These are phyloP conservation scores for Fragaria vesca DNA, from an alignment of 306 rosid species.

Conservation along the genomic window DNA sequence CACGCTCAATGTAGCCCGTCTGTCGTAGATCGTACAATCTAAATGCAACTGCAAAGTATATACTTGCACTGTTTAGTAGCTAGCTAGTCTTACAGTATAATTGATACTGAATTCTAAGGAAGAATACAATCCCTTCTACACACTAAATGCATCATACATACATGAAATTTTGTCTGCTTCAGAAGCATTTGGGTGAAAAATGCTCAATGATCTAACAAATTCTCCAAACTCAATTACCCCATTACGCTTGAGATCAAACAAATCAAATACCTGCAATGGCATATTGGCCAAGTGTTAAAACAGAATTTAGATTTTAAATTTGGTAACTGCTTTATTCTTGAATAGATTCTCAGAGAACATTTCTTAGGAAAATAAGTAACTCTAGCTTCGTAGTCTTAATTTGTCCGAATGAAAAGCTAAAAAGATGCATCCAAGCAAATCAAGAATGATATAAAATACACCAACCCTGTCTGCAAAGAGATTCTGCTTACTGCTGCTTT, in stretches of 20 bases:
- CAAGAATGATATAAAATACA: neutral
- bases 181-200: constrained; percentile 70
- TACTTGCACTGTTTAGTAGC: constrained; percentile 14
- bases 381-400: neutral
- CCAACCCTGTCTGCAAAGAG: constrained; percentile 70
- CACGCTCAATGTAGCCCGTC: constrained; percentile 58
- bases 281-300: neutral
- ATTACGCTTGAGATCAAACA: constrained; percentile 65
- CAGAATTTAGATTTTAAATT: neutral
- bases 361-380: neutral
- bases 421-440: neutral
- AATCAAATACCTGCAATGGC: constrained; percentile 56
- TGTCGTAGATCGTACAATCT: constrained; percentile 63
- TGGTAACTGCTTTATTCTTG: too few species aligned
- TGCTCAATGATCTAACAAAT: constrained; percentile 69
- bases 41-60: constrained; percentile 57
- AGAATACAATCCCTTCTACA: neutral
- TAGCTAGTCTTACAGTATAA: neutral
- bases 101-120: neutral
- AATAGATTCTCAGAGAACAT: too few species aligned
- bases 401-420: too few species aligned
- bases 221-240: constrained; percentile 76
- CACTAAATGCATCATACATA: constrained; percentile 26
- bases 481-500: constrained; percentile 42
- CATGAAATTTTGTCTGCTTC: constrained; percentile 57